Base-by-base conservation (phyloP, 2,329 filamentous ascomycete species). In the Scedosporium dehoogii region DNA sequence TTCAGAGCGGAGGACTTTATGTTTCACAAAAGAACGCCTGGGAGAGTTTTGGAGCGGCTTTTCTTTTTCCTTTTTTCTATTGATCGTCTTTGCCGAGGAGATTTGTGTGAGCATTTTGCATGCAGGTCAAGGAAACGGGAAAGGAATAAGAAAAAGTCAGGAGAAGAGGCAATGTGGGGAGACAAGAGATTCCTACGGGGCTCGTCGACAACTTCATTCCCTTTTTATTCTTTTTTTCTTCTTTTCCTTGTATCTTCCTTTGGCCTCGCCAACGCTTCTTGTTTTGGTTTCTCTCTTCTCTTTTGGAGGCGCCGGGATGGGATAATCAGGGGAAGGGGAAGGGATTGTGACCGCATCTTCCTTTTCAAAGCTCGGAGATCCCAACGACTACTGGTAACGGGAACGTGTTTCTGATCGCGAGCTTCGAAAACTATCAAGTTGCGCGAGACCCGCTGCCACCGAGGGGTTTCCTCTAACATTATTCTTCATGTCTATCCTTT, bases 131-230 rank as follows among this genome's bases (percentile, higher is more conserved):
- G 44, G 42, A 46, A 21, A 48, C 2, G 16, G 9, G 16, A 21
- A 21, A 48, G 44, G 16, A 21, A 48, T 18, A n/a, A 10, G 4
- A 23, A 48, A 23, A 48, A 48, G n/a, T 7, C n/a, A 21, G 29
- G 29, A 12, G 33, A 38, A 12, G 33, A 38, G 33, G 33, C 10
- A 12, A 12, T 55, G 18, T 14, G 23, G 51, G 51, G 51, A 55
- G 51, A 55, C 51, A 55, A 55, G 51, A 55, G 51, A 55, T 55
- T 55, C 51, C 51, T 25, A 29, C 51, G 51, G 51, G 51, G 51
- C 18, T 55, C 51, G 51, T 55, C 51, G 51, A 25, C 51, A 55
- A 55, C 51, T 23, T 58, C n/a, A 27, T 21, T 3, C 21, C 41
- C 12, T 27, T 46, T 60, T 60, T 18, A 4, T 44, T 59, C 18